Base-by-base conservation (phyloP, 169 alveolate genomes). In the Plasmodium gallinaceum region DNA sequence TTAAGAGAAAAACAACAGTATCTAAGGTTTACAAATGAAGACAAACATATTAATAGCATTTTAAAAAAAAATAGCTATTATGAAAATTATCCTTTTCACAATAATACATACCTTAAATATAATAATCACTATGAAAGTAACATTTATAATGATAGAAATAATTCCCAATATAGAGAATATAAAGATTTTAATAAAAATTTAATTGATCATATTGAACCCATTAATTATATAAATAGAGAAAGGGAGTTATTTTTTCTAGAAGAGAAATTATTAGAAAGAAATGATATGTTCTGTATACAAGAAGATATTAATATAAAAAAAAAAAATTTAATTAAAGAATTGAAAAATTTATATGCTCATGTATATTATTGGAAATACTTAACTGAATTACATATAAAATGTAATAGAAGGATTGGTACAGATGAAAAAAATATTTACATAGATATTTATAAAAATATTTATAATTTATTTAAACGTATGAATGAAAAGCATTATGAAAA, bases 291-390 rank as follows among this genome's bases (percentile, higher is more conserved):
- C 42, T 20, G 10, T 14, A 39, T 14, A 24, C 51, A 14, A 32
- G 39, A 32, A 32, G 39, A 32, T 2, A 32, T 32, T 2, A 2
- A 32, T 32, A 1, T 32, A 32, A 32, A 32, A 32, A n/a, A 18
- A 54, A 54, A 54, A 54, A 26, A 57, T 32, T 52, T 83, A 7
- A 62, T 83, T 42, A 61, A 57, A 24, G 66, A 68, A 22, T 10
- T 83, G 74, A 42, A 69, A 58, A 57, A 32, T 43, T 70, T 83
- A 43, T 69, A 69, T 42, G 61, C 72, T 18, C 83, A 83, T 43
- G 37, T 48, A 32, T 73, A 83, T 16, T 83, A 83, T 43, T 83
- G 91, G 91, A 43, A 46, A 72, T 69, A 37, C 69, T 85, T 83
- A 7, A 57, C 39, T 26, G 57, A 70, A 57, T 16, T 83, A 18